Evolutionary conservation across 352 stramenopile genomes (phyloP).

Genomic region (Phytophthora palmivora): DNA sequence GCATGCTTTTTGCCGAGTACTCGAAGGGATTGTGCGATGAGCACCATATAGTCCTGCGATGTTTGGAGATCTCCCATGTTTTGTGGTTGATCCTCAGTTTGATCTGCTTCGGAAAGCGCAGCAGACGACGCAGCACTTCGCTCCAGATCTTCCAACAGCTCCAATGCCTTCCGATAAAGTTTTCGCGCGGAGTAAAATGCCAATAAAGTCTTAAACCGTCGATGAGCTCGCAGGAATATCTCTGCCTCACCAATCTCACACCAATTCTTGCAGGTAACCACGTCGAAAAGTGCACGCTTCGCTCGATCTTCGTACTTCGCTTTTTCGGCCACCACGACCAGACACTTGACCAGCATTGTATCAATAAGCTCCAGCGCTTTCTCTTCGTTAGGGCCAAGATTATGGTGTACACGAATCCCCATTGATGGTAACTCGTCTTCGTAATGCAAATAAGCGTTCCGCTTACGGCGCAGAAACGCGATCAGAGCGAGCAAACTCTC

Average conservation of each 20-base stretch:
- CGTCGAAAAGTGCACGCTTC: conserved; percentile 55
- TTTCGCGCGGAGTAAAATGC: conserved; percentile 75
- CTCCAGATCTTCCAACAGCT: conserved; percentile 84
- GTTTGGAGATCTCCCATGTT: conserved; percentile 35
- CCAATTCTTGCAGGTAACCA: conserved; percentile 62
- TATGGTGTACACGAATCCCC: conserved; percentile 6
- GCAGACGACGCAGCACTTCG: conserved; percentile 48
- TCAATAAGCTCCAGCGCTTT: conserved; percentile 66
- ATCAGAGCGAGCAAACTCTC: conserved; percentile 63
- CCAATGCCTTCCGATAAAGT: conserved; percentile 80
- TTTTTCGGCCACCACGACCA: conserved; percentile 72
- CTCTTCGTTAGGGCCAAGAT: conserved; percentile 26
- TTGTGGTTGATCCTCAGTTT: neutral
- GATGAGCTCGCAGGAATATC: conserved; percentile 78
- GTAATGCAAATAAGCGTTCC: conserved; percentile 34
- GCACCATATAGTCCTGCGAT: conserved; percentile 60
- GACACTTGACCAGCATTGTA: conserved; percentile 83
- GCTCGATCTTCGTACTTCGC: conserved; percentile 39
- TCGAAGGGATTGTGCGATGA: conserved; percentile 74
- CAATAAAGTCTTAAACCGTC: conserved; percentile 64
- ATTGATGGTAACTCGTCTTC: conserved; percentile 8
- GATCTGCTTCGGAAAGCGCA: conserved; percentile 9
- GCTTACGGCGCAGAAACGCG: conserved; percentile 54
- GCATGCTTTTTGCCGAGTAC: conserved; percentile 65
- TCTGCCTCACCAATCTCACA: conserved; percentile 81